These are phyloP conservation scores for Aschersonia sp. DNA, from an alignment of 2,329 filamentous ascomycete species.

Conservation along the genomic window DNA sequence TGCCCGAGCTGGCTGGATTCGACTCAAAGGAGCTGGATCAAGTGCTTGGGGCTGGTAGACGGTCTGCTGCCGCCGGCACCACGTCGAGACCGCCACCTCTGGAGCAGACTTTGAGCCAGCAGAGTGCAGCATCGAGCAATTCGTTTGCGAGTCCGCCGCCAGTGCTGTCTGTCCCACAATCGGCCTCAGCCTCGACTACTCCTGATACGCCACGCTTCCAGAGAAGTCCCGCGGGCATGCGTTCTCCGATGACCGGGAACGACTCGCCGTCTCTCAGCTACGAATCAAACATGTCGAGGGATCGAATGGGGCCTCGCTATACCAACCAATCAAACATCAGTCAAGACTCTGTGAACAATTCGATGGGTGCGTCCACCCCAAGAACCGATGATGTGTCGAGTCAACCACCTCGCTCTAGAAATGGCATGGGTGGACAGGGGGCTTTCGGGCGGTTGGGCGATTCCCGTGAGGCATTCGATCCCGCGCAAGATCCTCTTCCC, in stretches of 20 bases:
- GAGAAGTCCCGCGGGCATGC: constrained; percentile 14
- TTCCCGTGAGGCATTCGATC: constrained; percentile 7
- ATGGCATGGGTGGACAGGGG: constrained; percentile 27
- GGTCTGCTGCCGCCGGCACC: constrained; percentile 15
- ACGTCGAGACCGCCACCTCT: constrained; percentile 11
- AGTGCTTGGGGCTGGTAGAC: constrained; percentile 46
- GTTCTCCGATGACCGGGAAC: constrained; percentile 22
- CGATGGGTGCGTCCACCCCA: constrained; percentile 17
- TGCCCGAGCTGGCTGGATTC: constrained; percentile 71
- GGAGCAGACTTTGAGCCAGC: constrained; percentile 11
- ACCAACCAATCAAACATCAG: constrained; percentile 37
- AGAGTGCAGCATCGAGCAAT: constrained; percentile 6
- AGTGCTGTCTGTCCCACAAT: constrained; percentile 5
- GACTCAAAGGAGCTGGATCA: constrained; percentile 64
- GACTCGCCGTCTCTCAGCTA: constrained; percentile 37
- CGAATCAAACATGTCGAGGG: constrained; percentile 28
- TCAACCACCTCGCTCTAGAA: constrained; percentile 37
- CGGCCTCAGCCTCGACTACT: constrained; percentile 7
- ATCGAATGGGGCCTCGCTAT: constrained; percentile 27
- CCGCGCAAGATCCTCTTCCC: constrained; percentile 5
- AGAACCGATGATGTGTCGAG: constrained; percentile 37
- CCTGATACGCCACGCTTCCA: constrained; percentile 14
- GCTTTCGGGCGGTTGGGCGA: constrained; percentile 22
- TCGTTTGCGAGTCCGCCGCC: constrained; percentile 5
- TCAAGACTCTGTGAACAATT: constrained; percentile 40